Evolutionary conservation across 306 rosid species (phyloP).

Genomic region (Hippophae tibetana): DNA sequence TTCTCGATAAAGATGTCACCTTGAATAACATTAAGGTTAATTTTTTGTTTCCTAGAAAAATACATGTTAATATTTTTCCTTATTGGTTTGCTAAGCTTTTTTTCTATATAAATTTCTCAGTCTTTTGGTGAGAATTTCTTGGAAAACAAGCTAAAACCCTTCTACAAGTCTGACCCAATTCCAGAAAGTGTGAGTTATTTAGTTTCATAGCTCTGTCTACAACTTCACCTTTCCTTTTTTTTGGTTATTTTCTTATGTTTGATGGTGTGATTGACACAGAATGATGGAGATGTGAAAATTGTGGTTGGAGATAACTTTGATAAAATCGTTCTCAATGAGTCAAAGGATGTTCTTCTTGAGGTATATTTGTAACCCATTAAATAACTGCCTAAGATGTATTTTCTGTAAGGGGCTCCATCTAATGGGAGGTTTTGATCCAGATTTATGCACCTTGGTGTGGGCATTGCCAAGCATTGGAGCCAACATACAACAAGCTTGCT

Average conservation of each 20-base stretch:
- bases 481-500: constrained; percentile 85
- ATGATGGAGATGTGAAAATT: constrained; percentile 78
- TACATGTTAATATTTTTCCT: not conserved
- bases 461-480: constrained; percentile 92
- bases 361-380: constrained; percentile 24
- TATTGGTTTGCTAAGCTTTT: too few species aligned
- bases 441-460: constrained; percentile 99
- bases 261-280: constrained; percentile 33
- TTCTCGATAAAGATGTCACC: constrained; percentile 61
- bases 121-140: constrained; percentile 78
- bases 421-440: constrained; percentile 27
- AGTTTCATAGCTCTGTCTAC: constrained; percentile 12
- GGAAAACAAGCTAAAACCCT: constrained; percentile 88
- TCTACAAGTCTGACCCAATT: constrained; percentile 81
- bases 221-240: constrained; percentile 2
- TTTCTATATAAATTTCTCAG: constrained; percentile 25
- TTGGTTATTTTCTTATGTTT: constrained; percentile 14
- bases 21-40: constrained; percentile 62
- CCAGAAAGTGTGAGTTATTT: constrained; percentile 67
- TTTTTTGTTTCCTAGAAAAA: not conserved
- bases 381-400: not conserved
- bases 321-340: constrained; percentile 87
- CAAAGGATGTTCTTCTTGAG: constrained; percentile 98
- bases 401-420: constrained; percentile 9
- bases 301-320: constrained; percentile 91